Percentiles rank a stretch among this genome's conserved stretches.
Evolutionary conservation across 1,139 yeast genomes (phyloP).

Genomic region (Hyphopichia burtonii): DNA sequence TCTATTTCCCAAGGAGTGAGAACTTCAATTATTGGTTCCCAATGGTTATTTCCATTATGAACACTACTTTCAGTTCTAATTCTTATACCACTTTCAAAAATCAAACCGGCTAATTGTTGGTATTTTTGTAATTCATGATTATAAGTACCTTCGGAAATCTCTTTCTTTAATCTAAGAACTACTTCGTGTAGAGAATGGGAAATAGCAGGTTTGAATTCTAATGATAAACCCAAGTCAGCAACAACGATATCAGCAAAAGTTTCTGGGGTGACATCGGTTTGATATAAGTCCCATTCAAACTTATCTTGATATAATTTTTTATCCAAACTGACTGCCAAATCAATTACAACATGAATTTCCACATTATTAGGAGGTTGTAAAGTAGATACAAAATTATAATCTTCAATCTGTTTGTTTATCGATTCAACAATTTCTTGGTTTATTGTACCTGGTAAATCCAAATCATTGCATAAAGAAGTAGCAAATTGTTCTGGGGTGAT

Average conservation of each 20-base stretch:
- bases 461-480: constrained; percentile 71
- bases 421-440: constrained; percentile 68
- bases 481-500: constrained; percentile 88
- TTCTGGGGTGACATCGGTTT: constrained; percentile 74
- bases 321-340: constrained; percentile 79
- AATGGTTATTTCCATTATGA: constrained; percentile 58
- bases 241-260: constrained; percentile 80
- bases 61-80: constrained; percentile 46
- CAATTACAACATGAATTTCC: constrained; percentile 77
- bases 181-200: constrained; percentile 86
- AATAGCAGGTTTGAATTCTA: constrained; percentile 89
- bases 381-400: constrained; percentile 53
- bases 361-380: constrained; percentile 63
- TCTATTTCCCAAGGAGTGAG: constrained; percentile 92
- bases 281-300: constrained; percentile 88
- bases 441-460: constrained; percentile 69
- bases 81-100: constrained; percentile 45
- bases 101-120: constrained; percentile 43
- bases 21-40: constrained; percentile 88
- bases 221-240: constrained; percentile 75
- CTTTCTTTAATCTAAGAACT: constrained; percentile 72
- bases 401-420: constrained; percentile 78
- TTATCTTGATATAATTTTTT: constrained; percentile 86
- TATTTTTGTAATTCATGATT: constrained; percentile 46
- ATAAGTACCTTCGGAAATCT: constrained; percentile 77